Evolutionary conservation across 164 flowering plant species (phyloP).

Genomic region (Vitis rupestris): DNA sequence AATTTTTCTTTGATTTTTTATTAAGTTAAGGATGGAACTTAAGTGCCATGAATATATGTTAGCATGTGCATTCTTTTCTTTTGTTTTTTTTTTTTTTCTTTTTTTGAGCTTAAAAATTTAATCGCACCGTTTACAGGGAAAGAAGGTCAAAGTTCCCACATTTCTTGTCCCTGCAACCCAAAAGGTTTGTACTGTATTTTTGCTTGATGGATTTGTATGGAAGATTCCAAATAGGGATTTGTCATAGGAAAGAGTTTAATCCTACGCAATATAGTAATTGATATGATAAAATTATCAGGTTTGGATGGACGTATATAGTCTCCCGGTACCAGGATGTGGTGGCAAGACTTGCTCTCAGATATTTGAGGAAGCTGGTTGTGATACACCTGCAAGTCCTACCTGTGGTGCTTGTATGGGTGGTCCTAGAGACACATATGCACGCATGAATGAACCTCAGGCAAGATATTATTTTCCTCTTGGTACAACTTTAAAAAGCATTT

Average conservation of each 20-base stretch:
- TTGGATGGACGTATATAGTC: conserved; percentile 89
- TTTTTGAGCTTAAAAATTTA: background rate
- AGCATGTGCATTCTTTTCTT: background rate
- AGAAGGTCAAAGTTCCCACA: conserved; percentile 94
- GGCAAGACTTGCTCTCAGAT: conserved; percentile 98
- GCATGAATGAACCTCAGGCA: conserved; percentile 90
- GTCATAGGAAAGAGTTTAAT: background rate
- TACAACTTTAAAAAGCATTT: background rate
- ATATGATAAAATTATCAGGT: conserved; percentile 44
- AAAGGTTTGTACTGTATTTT: conserved; percentile 54
- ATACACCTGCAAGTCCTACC: conserved; percentile 92
- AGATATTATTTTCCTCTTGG: conserved; percentile 19
- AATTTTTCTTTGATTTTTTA: too few relatives aligned
- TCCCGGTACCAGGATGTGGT: conserved; percentile 91
- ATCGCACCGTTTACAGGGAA: conserved; percentile 49
- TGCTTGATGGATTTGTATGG: background rate
- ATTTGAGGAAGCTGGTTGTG: conserved; percentile 99
- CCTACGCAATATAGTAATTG: too few relatives aligned
- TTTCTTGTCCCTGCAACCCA: conserved; percentile 98
- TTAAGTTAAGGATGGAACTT: too few relatives aligned
- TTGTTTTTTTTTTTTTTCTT: background rate
- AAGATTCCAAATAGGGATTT: background rate
- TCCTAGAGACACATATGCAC: conserved; percentile 97
- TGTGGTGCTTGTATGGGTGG: conserved; percentile 99
- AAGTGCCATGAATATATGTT: background rate